phyloP scores from a whole-genome alignment of 2,329 filamentous ascomycete species.

The Hypomyces rosellus region DNA sequence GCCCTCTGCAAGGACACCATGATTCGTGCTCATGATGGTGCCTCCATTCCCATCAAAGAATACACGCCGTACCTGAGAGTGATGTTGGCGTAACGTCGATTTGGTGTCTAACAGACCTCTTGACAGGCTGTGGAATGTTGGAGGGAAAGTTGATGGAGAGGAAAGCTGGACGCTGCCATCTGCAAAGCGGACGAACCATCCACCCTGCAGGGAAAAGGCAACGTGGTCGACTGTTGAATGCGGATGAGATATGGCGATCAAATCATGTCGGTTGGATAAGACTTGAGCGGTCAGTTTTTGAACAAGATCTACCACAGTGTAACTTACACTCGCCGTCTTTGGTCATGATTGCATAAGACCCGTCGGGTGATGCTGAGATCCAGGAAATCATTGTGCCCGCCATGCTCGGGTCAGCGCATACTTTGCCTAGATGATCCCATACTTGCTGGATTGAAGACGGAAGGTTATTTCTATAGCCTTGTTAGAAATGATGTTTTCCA shows the following conservation, averaged over 20 bases:
- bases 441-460: constrained; percentile 9
- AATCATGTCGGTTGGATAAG: constrained; percentile 10
- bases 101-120: constrained; percentile 2
- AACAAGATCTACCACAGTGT: too few relatives aligned
- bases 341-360: constrained; percentile 12
- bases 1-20: neutral
- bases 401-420: neutral
- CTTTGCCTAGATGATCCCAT: constrained; percentile 11
- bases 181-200: constrained; percentile 11
- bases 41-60: constrained; percentile 11
- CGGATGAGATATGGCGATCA: constrained; percentile 6
- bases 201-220: constrained; percentile 8
- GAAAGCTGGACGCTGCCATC: constrained; percentile 13
- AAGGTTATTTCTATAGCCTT: constrained; percentile 4
- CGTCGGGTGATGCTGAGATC: constrained; percentile 11
- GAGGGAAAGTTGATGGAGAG: constrained; percentile 8
- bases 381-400: constrained; percentile 13
- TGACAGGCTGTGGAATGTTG: constrained; percentile 5
- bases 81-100: constrained; percentile 1
- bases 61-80: neutral
- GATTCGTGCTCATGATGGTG: constrained; percentile 3
- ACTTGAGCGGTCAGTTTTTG: neutral
- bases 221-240: constrained; percentile 9
- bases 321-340: constrained; percentile 12
- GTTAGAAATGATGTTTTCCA: neutral